Evolutionary conservation across 805 yeast species (phyloP).

Genomic region (Pachysolen tannophilus): DNA sequence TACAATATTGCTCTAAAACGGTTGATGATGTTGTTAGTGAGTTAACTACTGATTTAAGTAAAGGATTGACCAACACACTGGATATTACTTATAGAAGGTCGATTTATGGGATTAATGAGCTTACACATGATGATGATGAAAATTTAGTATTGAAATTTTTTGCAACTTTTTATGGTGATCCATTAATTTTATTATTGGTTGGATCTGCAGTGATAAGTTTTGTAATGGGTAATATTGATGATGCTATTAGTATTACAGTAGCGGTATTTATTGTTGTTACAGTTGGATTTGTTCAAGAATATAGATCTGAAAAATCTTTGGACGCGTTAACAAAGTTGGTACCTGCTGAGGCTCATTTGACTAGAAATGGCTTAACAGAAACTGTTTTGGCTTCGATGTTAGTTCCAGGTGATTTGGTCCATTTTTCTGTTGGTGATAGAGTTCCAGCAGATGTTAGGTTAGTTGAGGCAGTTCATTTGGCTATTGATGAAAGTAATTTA

Average conservation of each 20-base stretch:
- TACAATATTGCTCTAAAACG: constrained; percentile 51
- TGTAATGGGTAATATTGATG: constrained; percentile 93
- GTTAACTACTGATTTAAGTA: constrained; percentile 48
- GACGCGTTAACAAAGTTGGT: constrained; percentile 90
- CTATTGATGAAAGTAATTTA: constrained; percentile 87
- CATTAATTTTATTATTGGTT: constrained; percentile 76
- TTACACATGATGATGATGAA: constrained; percentile 72
- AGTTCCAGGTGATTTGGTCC: constrained; percentile 95
- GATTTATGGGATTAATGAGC: constrained; percentile 76
- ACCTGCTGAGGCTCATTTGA: constrained; percentile 93
- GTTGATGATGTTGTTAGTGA: constrained; percentile 58
- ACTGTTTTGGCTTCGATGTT: constrained; percentile 79
- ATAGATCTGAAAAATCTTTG: constrained; percentile 87
- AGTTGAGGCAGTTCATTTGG: constrained; percentile 66
- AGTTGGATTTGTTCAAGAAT: constrained; percentile 97
- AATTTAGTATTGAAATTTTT: constrained; percentile 63
- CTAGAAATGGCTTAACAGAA: constrained; percentile 71
- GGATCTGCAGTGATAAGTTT: constrained; percentile 87
- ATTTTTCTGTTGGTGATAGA: constrained; percentile 86
- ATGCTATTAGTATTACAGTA: constrained; percentile 86
- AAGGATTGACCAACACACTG: constrained; percentile 60
- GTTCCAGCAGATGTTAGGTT: constrained; percentile 94
- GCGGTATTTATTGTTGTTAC: constrained; percentile 91
- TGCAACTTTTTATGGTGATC: constrained; percentile 81
- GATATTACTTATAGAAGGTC: constrained; percentile 68